Conservation (phyloP, 2,329 filamentous ascomycete species). For the Fusarium devonianum region DNA sequence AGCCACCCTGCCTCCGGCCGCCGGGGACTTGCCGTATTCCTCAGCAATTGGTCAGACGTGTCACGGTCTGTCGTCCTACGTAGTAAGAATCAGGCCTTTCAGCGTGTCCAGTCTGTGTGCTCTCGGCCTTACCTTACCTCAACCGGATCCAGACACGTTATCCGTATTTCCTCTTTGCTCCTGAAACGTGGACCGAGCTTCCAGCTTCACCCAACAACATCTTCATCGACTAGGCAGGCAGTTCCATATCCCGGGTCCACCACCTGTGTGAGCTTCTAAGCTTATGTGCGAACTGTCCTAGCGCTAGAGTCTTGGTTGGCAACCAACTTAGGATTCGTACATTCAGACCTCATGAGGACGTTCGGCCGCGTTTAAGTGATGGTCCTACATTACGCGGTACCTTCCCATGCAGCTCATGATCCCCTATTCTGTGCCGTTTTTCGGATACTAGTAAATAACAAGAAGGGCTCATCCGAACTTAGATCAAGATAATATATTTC, state of each 20-base stretch:
- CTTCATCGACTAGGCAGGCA: neutral
- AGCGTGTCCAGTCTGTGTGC: neutral
- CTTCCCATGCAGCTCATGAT: no score
- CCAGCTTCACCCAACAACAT: neutral
- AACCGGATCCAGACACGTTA: neutral
- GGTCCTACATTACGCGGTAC: no score
- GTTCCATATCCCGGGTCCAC: neutral
- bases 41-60: neutral
- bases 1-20: constrained; percentile 15
- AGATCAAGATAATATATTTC: no score
- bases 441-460: no score
- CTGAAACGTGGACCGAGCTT: neutral
- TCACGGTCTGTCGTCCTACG: neutral
- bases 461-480: no score
- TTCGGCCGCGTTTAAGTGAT: no score
- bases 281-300: no score
- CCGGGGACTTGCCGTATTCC: constrained; percentile 5
- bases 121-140: neutral
- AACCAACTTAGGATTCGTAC: no score
- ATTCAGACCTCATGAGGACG: no score
- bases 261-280: no score
- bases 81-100: neutral
- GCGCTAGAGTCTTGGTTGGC: neutral
- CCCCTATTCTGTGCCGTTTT: no score
- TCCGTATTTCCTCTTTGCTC: neutral